Conservation (phyloP, 1,284 basidiomycete species). For the Cystobasidiaceae sp. region DNA sequence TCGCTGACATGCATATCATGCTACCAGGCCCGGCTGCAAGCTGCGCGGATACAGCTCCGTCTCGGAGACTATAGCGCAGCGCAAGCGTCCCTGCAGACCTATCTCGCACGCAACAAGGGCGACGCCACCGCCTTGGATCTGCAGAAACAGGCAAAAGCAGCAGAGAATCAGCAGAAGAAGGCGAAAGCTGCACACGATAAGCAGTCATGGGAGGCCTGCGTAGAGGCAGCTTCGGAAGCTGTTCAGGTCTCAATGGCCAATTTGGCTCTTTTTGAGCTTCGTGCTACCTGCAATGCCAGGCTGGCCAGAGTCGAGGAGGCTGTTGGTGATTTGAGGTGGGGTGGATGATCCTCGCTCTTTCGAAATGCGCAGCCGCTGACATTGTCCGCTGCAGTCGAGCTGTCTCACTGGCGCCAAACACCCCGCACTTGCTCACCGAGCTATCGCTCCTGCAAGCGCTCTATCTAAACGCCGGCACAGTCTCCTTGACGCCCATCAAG, state of each 20-base stretch:
- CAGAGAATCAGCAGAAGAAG: constrained; percentile 42
- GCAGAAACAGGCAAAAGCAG: constrained; percentile 22
- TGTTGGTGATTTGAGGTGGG: constrained; percentile 74
- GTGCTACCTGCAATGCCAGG: constrained; percentile 70
- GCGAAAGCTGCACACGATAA: constrained; percentile 55
- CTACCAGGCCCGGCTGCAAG: constrained; percentile 71
- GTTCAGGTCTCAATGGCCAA: constrained; percentile 67
- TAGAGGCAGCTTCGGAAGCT: constrained; percentile 65
- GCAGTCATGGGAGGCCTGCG: constrained; percentile 59
- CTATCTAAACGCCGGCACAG: constrained; percentile 53
- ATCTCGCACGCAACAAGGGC: constrained; percentile 26
- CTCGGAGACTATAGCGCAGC: constrained; percentile 68
- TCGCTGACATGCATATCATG: not conserved
- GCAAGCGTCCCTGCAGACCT: constrained; percentile 48
- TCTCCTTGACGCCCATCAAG: constrained; percentile 63
- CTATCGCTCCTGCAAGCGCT: constrained; percentile 78
- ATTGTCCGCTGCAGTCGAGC: constrained; percentile 61
- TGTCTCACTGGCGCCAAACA: constrained; percentile 64
- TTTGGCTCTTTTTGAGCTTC: constrained; percentile 61
- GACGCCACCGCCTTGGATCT: constrained; percentile 24
- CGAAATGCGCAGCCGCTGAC: too few species aligned
- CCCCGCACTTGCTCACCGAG: constrained; percentile 61
- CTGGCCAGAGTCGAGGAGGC: constrained; percentile 73
- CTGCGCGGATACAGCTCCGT: constrained; percentile 70
- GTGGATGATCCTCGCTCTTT: too few species aligned